These are phyloP conservation scores for Leccinum olivaceopallidum DNA, from an alignment of 768 basidiomycete genomes.

Conservation along the genomic window DNA sequence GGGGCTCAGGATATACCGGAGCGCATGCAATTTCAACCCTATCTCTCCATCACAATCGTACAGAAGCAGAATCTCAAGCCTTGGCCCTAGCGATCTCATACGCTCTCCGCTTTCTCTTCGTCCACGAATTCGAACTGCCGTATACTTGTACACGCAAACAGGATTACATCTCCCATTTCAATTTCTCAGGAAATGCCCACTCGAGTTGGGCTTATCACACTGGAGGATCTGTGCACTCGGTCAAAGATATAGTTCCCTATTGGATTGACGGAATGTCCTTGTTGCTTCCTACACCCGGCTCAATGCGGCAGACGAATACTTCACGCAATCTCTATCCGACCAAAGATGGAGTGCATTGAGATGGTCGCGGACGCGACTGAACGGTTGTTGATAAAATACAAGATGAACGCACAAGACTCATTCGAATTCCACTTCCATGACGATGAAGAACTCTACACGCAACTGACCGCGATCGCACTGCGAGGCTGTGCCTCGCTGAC, in stretches of 20 bases:
- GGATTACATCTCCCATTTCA: slow-evolving; percentile 86
- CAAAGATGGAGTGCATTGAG: slow-evolving; percentile 78
- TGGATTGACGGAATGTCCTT: slow-evolving; percentile 70
- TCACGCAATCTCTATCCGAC: slow-evolving; percentile 61
- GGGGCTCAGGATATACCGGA: slow-evolving; percentile 46
- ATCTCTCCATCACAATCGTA: slow-evolving; percentile 60
- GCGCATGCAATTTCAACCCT: slow-evolving; percentile 87
- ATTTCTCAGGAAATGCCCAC: slow-evolving; percentile 58
- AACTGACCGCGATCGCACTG: too few species aligned
- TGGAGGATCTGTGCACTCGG: slow-evolving; percentile 85
- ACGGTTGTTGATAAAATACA: slow-evolving; percentile 42
- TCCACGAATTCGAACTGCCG: too few species aligned
- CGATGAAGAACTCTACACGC: slow-evolving; percentile 55
- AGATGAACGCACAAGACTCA: slow-evolving; percentile 64
- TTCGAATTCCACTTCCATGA: slow-evolving; percentile 70
- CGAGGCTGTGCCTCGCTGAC: too few species aligned
- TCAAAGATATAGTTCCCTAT: slow-evolving; percentile 57
- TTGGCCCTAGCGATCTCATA: too few species aligned
- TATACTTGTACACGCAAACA: slow-evolving; percentile 83
- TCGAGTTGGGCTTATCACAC: slow-evolving; percentile 67
- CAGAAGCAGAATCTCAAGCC: slow-evolving; percentile 51
- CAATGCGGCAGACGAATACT: slow-evolving; percentile 71
- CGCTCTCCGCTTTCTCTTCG: slow-evolving; percentile 44
- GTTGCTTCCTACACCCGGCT: slow-evolving; percentile 66
- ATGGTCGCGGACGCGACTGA: slow-evolving; percentile 65